phyloP scores from a whole-genome alignment of 805 yeast genomes.

The Phaffomyces thermotolerans region DNA sequence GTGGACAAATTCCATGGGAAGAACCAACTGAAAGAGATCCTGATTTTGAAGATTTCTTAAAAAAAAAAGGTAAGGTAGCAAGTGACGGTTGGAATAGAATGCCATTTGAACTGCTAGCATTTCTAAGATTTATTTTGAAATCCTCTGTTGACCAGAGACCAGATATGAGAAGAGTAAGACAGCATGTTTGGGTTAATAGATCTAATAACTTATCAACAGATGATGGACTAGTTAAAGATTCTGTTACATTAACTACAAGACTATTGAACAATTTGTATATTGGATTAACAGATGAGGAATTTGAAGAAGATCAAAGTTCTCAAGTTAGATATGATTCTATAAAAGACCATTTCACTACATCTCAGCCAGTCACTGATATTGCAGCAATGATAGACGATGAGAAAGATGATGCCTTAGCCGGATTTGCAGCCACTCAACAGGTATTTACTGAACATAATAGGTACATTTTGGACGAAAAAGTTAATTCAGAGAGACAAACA shows the following conservation, averaged over 20 bases:
- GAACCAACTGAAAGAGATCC: slow-evolving; percentile 48
- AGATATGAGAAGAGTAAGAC: slow-evolving; percentile 32
- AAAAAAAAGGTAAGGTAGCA: slow-evolving; percentile 38
- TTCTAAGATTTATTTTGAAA: slow-evolving; percentile 46
- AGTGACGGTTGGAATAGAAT: slow-evolving; percentile 50
- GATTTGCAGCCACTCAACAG: slow-evolving; percentile 35
- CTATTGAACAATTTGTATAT: slow-evolving; percentile 46
- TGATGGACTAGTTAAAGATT: slow-evolving; percentile 47
- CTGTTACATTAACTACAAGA: slow-evolving; percentile 42
- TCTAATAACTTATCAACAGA: slow-evolving; percentile 36
- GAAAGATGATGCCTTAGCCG: slow-evolving; percentile 12
- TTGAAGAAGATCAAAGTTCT: slow-evolving; percentile 14
- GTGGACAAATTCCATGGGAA: slow-evolving; percentile 72
- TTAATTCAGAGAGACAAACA: slow-evolving; percentile 23
- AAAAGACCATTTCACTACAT: slow-evolving; percentile 24
- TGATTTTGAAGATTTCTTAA: slow-evolving; percentile 36
- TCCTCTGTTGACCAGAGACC: slow-evolving; percentile 41
- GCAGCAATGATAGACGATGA: slow-evolving; percentile 37
- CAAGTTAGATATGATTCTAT: slow-evolving; percentile 19
- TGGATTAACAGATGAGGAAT: slow-evolving; percentile 44
- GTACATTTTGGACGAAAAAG: slow-evolving; percentile 21
- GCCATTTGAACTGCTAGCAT: slow-evolving; percentile 40
- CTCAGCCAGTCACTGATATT: slow-evolving; percentile 42
- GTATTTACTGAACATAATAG: slow-evolving; percentile 32
- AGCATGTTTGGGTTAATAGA: slow-evolving; percentile 50